Percentiles rank a stretch among this genome's conserved stretches.
These are phyloP conservation scores for Aspergillus wentii DNA, from an alignment of 495 filamentous ascomycete species.

Conservation along the genomic window DNA sequence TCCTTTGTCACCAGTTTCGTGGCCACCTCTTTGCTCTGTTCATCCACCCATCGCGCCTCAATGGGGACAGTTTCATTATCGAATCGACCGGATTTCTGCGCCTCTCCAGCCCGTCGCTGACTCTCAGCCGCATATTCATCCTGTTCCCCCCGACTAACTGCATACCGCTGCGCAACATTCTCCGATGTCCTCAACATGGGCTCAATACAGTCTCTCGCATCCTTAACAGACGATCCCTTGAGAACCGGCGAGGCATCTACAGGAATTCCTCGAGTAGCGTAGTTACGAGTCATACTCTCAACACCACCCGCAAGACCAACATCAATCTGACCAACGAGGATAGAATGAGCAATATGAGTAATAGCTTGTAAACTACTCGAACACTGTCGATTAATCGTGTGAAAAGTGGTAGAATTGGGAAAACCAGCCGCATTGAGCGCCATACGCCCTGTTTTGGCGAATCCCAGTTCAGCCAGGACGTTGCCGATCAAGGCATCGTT, in stretches of 20 bases:
- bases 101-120: conserved; percentile 67
- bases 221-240: conserved; percentile 52
- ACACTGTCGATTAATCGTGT: conserved; percentile 80
- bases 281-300: conserved; percentile 72
- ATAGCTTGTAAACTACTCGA: conserved; percentile 83
- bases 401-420: conserved; percentile 72
- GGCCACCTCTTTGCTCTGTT: conserved; percentile 61
- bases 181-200: conserved; percentile 89
- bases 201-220: conserved; percentile 71
- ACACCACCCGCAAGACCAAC: conserved; percentile 75
- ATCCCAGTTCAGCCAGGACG: conserved; percentile 75
- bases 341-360: conserved; percentile 79
- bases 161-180: conserved; percentile 79
- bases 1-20: conserved; percentile 68
- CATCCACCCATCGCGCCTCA: conserved; percentile 60
- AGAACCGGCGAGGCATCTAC: conserved; percentile 60
- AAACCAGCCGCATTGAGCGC: conserved; percentile 80
- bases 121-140: conserved; percentile 76
- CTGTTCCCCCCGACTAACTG: conserved; percentile 63
- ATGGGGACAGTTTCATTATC: conserved; percentile 83
- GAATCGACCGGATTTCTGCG: conserved; percentile 78
- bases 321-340: conserved; percentile 68
- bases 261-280: conserved; percentile 64
- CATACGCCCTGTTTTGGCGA: conserved; percentile 75
- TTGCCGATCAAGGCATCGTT: conserved; percentile 76